phyloP scores from a whole-genome alignment of 306 rosid species.

The Sphenostylis stenocarpa region DNA sequence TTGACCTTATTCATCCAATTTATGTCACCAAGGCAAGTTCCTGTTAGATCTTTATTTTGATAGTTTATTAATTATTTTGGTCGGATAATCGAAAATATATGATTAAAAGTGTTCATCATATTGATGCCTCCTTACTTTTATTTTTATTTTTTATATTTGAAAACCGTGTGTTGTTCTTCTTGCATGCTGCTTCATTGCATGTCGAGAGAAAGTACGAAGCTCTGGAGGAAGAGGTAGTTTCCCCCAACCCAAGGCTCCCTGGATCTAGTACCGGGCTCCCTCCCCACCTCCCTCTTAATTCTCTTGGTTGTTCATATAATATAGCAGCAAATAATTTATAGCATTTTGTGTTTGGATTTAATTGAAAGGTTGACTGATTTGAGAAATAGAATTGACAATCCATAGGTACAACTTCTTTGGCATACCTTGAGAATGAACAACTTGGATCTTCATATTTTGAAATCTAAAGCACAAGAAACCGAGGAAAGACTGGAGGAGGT shows the following conservation, averaged over 20 bases:
- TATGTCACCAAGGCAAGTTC: neutral
- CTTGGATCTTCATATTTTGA: constrained; percentile 69
- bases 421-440: constrained; percentile 67
- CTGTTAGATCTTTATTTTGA: neutral
- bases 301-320: constrained; percentile 4
- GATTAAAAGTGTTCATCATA: neutral
- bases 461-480: constrained; percentile 61
- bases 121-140: neutral
- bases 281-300: neutral
- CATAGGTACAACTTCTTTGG: constrained; percentile 85
- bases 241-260: neutral
- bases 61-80: neutral
- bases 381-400: constrained; percentile 52
- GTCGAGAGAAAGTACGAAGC: constrained; percentile 43
- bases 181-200: constrained; percentile 46
- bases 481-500: constrained; percentile 51
- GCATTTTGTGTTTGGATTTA: constrained; percentile 13
- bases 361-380: constrained; percentile 48
- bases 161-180: constrained; percentile 13
- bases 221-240: constrained; percentile 74
- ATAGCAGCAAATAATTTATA: neutral
- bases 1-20: neutral
- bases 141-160: neutral
- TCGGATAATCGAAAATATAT: neutral
- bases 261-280: neutral